Evolutionary conservation across 345 rosid species (phyloP), one percentile per base, ranked within the genome.

Genomic region (Gossypium raimondii): DNA sequence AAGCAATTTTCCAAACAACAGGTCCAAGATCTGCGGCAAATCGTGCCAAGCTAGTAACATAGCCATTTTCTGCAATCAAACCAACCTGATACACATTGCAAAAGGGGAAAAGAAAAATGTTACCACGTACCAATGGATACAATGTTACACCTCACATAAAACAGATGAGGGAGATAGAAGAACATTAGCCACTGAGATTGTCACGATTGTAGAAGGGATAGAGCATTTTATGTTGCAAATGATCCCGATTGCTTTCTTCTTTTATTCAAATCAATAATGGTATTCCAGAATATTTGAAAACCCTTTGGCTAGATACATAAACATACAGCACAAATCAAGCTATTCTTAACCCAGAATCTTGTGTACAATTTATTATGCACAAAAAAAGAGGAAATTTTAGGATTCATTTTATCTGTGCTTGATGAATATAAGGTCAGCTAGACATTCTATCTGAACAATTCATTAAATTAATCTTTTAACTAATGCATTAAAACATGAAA

Each of bases 1-100:
- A 89, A 68, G 94, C 98, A 50, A 85, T 63, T 78, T 81, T 85
- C 96, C 93, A 91, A 71, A 78, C 92, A 74, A 79, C 86, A 64
- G 98, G 98, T 55, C 99, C 98, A 10, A 95, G 92, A 77, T 84
- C 84, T 3, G 93, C 88, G 53, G 99, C 97, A 70, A 84, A 95
- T 34, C 89, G 92, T 78, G 96, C 89, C 63, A 95, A 78, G 81
- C 99, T 95, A 79, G 91, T 90, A 10, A 97, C 91, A 73, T 95
- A 95, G 34, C 94, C 93, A 50, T 85, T 85, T 76, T 93, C 96
- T 41, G 85, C 67, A 74, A 82, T 86, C 52, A 95, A 75, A 59
- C 95, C 98, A 70, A 95, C 98, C 98, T 95, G 86, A 76, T 84
- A 62, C 67, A 65, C 58, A 61, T 43, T 53, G 57, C 18, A 62